A percentile compares a stretch with the other conserved stretches of the same genome.
Evolutionary conservation across 148 eudicot genomes (phyloP).

Genomic region (Gaultheria prostrata): DNA sequence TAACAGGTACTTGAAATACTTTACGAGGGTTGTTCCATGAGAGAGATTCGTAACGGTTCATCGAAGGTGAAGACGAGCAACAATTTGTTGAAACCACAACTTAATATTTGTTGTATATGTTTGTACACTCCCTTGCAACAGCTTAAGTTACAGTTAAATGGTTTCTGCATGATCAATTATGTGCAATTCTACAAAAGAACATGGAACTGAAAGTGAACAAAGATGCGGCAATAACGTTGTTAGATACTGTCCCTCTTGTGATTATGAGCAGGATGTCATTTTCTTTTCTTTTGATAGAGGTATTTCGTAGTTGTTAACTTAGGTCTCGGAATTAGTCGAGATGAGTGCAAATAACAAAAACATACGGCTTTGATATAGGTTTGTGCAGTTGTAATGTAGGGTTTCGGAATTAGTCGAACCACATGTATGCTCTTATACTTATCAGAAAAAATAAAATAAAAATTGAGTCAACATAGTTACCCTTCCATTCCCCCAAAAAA

Average conservation of each 20-base stretch:
- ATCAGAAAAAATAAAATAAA: too few relatives aligned
- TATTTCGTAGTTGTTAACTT: too few relatives aligned
- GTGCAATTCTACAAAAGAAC: neutral
- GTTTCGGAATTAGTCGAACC: too few relatives aligned
- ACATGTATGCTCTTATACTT: too few relatives aligned
- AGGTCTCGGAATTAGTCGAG: too few relatives aligned
- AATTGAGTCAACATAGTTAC: too few relatives aligned
- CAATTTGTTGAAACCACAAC: neutral
- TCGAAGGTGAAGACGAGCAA: neutral
- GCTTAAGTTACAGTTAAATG: neutral
- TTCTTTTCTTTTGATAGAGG: too few relatives aligned
- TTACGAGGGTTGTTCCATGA: neutral
- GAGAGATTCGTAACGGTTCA: neutral
- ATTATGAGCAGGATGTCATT: too few relatives aligned
- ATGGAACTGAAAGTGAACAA: neutral
- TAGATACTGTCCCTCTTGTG: neutral
- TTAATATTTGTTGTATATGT: conserved; percentile 3
- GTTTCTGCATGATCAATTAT: neutral
- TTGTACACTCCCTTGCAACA: neutral
- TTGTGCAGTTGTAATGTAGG: too few relatives aligned
- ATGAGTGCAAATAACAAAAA: too few relatives aligned
- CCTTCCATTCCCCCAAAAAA: too few relatives aligned
- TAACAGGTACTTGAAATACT: neutral
- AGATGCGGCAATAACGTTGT: neutral
- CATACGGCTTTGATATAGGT: too few relatives aligned